These are phyloP conservation scores for Xylaria sp. DNA, from an alignment of 2,329 filamentous ascomycete species.

Conservation along the genomic window DNA sequence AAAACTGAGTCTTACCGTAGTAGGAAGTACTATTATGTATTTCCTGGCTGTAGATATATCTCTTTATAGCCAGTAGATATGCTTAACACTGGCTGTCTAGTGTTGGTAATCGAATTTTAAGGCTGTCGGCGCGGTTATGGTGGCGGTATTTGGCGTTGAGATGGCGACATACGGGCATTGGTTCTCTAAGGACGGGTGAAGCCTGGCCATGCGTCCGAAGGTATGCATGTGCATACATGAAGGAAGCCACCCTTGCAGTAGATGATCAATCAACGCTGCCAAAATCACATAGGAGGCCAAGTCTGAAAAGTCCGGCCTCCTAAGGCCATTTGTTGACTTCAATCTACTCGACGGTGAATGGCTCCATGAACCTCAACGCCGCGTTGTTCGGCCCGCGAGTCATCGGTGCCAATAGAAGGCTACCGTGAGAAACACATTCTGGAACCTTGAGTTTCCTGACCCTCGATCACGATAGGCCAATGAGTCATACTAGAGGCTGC, in stretches of 20 bases:
- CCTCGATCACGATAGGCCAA: not conserved
- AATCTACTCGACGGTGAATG: not conserved
- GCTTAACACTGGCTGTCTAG: too few species aligned
- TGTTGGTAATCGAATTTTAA: too few species aligned
- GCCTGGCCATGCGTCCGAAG: not conserved
- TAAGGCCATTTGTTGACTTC: not conserved
- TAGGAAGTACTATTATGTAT: too few species aligned
- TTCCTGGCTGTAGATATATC: too few species aligned
- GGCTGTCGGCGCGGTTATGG: not conserved
- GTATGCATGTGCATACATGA: not conserved
- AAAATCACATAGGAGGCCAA: too few species aligned
- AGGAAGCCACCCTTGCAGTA: not conserved
- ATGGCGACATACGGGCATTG: not conserved
- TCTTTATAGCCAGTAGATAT: too few species aligned
- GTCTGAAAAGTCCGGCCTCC: not conserved
- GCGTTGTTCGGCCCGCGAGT: not conserved
- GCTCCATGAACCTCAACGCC: not conserved
- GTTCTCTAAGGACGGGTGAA: not conserved
- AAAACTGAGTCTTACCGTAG: too few species aligned
- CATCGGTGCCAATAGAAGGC: not conserved
- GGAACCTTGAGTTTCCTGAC: not conserved
- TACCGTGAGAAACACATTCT: too few species aligned
- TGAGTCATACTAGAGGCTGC: constrained; percentile 11
- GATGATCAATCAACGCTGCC: too few species aligned
- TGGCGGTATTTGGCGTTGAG: not conserved